A percentile compares a stretch with the other conserved stretches of the same genome.
Evolutionary conservation across 202 grass and related monocot species (phyloP).

Genomic region (Panicum virgatum): DNA sequence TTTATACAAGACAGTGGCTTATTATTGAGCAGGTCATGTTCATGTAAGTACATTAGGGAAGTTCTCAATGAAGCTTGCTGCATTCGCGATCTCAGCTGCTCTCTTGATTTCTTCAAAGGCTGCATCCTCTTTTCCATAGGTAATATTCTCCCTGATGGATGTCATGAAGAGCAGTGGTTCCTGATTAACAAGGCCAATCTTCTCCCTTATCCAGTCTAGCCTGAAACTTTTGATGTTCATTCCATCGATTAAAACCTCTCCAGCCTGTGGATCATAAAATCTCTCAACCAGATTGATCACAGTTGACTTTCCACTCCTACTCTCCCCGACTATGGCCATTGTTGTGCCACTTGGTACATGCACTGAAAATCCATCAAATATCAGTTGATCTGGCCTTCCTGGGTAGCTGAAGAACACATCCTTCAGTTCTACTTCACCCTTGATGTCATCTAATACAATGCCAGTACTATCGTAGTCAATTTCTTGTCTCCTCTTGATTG

Average conservation of each 20-base stretch:
- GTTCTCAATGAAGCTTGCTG: constrained; percentile 72
- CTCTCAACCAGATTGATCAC: constrained; percentile 80
- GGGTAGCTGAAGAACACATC: constrained; percentile 91
- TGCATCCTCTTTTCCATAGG: constrained; percentile 69
- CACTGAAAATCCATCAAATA: constrained; percentile 80
- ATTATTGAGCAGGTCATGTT: constrained; percentile 23
- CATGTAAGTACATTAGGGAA: constrained; percentile 68
- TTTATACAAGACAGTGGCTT: neutral
- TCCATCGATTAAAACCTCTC: constrained; percentile 78
- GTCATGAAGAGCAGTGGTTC: constrained; percentile 76
- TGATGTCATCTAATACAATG: constrained; percentile 64
- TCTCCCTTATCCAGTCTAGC: constrained; percentile 60
- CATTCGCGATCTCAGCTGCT: constrained; percentile 71
- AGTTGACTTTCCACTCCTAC: constrained; percentile 83
- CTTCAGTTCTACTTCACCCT: constrained; percentile 72
- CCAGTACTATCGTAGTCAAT: constrained; percentile 60
- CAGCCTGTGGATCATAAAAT: constrained; percentile 83
- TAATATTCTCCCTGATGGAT: constrained; percentile 77
- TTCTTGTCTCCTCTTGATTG: constrained; percentile 69
- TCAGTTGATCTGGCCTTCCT: constrained; percentile 63
- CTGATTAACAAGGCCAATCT: constrained; percentile 85
- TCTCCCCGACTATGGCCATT: constrained; percentile 80
- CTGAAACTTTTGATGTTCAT: constrained; percentile 66
- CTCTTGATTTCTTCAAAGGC: constrained; percentile 71
- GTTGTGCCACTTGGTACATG: constrained; percentile 61